phyloP scores from a whole-genome alignment of 2,329 filamentous ascomycete genomes.

The Xylariales sp. region DNA sequence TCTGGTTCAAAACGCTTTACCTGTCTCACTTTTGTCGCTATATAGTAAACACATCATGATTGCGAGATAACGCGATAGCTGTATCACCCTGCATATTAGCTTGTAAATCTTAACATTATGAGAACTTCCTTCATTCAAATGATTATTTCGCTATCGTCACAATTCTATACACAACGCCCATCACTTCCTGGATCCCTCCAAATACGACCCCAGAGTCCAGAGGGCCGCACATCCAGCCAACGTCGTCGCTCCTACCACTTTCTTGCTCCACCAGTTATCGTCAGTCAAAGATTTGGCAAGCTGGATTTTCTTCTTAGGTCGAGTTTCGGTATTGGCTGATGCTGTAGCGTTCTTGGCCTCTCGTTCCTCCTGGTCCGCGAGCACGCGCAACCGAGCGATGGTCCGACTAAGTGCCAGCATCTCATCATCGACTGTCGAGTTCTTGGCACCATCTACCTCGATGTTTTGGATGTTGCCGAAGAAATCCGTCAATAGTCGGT shows the following conservation, averaged over 20 bases:
- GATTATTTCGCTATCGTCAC: constrained; percentile 2
- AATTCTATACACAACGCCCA: constrained; percentile 5
- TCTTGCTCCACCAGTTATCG: constrained; percentile 75
- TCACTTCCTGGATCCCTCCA: constrained; percentile 53
- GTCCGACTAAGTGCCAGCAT: constrained; percentile 78
- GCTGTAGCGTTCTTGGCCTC: constrained; percentile 47
- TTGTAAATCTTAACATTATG: background rate
- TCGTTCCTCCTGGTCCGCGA: constrained; percentile 59
- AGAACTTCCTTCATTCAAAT: background rate
- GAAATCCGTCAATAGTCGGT: constrained; percentile 91
- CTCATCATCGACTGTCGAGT: constrained; percentile 75
- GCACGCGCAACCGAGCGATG: constrained; percentile 65
- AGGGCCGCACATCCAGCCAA: constrained; percentile 70
- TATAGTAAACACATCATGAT: background rate
- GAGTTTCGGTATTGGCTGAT: constrained; percentile 36
- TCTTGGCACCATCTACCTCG: constrained; percentile 78
- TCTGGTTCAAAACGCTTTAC: background rate
- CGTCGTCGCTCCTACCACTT: constrained; percentile 69
- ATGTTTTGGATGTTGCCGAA: constrained; percentile 99
- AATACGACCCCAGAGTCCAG: constrained; percentile 68
- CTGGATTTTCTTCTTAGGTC: constrained; percentile 54
- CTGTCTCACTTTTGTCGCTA: too few species aligned
- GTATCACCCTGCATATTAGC: background rate
- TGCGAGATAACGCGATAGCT: background rate
- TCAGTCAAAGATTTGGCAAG: constrained; percentile 72